Evolutionary conservation across 148 eudicot species (phyloP).

Genomic region (Heliamphora exappendiculata): DNA sequence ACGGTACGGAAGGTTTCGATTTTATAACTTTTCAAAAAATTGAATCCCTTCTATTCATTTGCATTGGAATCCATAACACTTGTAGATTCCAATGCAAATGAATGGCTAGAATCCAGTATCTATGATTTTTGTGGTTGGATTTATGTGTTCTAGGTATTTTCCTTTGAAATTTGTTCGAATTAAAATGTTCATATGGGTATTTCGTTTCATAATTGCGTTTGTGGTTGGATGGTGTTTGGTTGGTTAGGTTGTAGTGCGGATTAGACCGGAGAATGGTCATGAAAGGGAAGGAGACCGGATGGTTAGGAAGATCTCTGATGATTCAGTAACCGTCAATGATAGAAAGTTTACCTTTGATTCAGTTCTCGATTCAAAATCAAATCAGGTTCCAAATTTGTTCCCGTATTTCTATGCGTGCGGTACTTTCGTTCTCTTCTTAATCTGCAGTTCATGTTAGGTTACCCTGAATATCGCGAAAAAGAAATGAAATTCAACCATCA

Average conservation of each 20-base stretch:
- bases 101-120: too few species aligned
- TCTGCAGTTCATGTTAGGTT: neutral
- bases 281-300: conserved; percentile 45
- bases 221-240: conserved; percentile 2
- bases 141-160: too few species aligned
- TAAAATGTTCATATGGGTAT: neutral
- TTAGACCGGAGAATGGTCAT: conserved; percentile 50
- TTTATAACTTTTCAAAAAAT: too few species aligned
- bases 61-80: too few species aligned
- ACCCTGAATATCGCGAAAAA: neutral
- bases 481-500: neutral
- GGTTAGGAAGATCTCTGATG: conserved; percentile 47
- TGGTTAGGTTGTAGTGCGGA: conserved; percentile 64
- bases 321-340: conserved; percentile 50
- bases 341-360: conserved; percentile 61
- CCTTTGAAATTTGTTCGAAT: neutral
- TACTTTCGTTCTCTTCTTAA: neutral
- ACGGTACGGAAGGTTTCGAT: too few species aligned
- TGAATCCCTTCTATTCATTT: too few species aligned
- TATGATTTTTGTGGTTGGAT: too few species aligned
- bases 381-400: conserved; percentile 45
- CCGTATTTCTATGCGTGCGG: neutral
- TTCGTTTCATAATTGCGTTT: neutral
- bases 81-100: too few species aligned
- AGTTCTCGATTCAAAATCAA: conserved; percentile 57